Evolutionary conservation across 305 asterid species (phyloP).

Genomic region (Rubia tinctorum): DNA sequence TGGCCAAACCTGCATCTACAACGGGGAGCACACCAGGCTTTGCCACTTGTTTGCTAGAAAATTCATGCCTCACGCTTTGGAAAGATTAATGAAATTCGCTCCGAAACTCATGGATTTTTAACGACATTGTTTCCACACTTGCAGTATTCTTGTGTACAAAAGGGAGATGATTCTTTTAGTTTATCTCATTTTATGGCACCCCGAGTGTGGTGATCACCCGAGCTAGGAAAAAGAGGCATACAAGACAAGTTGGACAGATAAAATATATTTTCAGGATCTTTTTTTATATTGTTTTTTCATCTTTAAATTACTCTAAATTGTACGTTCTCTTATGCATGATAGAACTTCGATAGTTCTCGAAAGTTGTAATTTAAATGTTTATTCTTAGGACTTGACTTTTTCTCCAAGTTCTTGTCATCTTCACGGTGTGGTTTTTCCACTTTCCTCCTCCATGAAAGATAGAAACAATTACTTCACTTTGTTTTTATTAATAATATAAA

Average conservation of each 20-base stretch:
- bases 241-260: not conserved
- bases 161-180: not conserved
- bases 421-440: too few species aligned
- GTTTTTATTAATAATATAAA: too few species aligned
- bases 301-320: not conserved
- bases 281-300: not conserved
- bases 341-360: too few species aligned
- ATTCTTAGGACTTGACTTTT: too few species aligned
- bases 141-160: not conserved
- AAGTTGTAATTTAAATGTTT: too few species aligned
- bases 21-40: slow-evolving; percentile 44
- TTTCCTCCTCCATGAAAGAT: too few species aligned
- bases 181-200: not conserved
- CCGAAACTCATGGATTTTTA: slow-evolving; percentile 43
- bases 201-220: not conserved
- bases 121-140: not conserved
- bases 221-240: not conserved
- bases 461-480: too few species aligned
- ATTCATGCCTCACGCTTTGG: slow-evolving; percentile 49
- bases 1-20: slow-evolving; percentile 43
- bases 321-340: not conserved
- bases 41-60: slow-evolving; percentile 86
- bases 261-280: not conserved
- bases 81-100: slow-evolving; percentile 52
- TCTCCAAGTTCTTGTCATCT: too few species aligned